Evolutionary conservation across 306 rosid species (phyloP), one percentile per base, ranked within the genome.

Genomic region (Erythrophleum fordii): DNA sequence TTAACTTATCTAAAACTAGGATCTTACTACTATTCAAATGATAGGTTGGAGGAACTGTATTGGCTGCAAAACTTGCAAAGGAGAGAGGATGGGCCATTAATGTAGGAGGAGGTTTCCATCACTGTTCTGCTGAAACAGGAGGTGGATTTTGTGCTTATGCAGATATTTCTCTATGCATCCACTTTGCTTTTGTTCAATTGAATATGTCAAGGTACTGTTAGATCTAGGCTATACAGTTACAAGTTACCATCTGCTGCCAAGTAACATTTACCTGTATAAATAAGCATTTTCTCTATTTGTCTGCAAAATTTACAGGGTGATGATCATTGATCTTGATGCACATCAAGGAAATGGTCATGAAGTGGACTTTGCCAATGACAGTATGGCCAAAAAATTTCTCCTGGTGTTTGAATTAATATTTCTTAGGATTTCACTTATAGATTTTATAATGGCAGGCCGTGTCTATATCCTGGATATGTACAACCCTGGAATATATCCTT

Each of bases 261-360:
- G 69, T 59, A 56, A 59, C 34, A 16, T 39, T 66, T 39, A 42
- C 67, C 66, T n/a, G 71, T 23, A 58, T 62, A 34, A 64, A 76
- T 58, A 65, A 49, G 48, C 59, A 45, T 31, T 72, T 65, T 51
- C 51, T 77, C 64, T 70, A 34, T 9, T 78, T 78, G 23, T 69
- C 59, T 87, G 80, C 77, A 53, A 72, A 74, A 69, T 73, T 77
- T 88, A 59, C 87, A 95, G 97, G 86, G 97, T 88, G 83, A 93
- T 95, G 97, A 95, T 95, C 65, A 85, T 95, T 83, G 99, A 93
- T 91, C 97, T 95, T 71, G 99, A 95, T 83, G 99, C 97, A 80
- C 99, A 93, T 88, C 97, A 95, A 95, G 99, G 99, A 84, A 91
- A 95, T 80, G 99, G 99, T 77, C 95, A 91, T 76, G 99, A 91